These are phyloP conservation scores for Paecilomyces variotii DNA, from an alignment of 2,329 filamentous ascomycete genomes.

Conservation along the genomic window DNA sequence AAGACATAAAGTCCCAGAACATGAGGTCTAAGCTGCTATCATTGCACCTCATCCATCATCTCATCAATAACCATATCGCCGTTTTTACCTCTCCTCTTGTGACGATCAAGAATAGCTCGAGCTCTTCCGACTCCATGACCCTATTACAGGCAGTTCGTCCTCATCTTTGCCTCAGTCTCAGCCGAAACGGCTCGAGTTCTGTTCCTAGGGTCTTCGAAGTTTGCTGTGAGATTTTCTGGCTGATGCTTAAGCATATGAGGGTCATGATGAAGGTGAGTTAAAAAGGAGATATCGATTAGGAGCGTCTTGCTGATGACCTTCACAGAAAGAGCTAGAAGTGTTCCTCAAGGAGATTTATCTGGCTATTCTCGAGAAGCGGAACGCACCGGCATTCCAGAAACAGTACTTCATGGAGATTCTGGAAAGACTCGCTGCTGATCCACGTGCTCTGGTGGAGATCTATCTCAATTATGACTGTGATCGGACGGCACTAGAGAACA, in stretches of 20 bases:
- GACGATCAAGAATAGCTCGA: conserved; percentile 86
- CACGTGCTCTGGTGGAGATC: conserved; percentile 81
- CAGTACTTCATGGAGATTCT: conserved; percentile 83
- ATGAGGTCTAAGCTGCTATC: conserved; percentile 97
- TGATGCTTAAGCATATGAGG: conserved; percentile 90
- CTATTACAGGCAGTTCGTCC: conserved; percentile 96
- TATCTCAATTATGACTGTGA: conserved; percentile 99
- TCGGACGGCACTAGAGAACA: conserved; percentile 83
- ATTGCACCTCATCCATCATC: conserved; percentile 87
- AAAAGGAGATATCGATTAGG: background rate
- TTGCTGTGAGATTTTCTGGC: conserved; percentile 94
- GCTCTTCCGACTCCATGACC: conserved; percentile 69
- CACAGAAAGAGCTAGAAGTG: conserved; percentile 88
- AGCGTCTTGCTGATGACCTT: conserved; percentile 7
- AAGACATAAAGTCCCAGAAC: conserved; percentile 84
- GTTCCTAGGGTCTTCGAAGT: conserved; percentile 90
- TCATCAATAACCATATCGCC: conserved; percentile 85
- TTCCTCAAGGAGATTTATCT: conserved; percentile 97
- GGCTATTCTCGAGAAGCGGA: conserved; percentile 78
- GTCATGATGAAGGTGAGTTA: conserved; percentile 75
- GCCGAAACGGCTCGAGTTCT: conserved; percentile 88
- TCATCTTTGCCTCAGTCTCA: conserved; percentile 90
- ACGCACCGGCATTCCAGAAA: conserved; percentile 82
- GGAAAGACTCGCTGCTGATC: conserved; percentile 74
- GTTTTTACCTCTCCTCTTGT: conserved; percentile 89